Conservation (phyloP, 1,284 basidiomycete species). For the Fomitopsis schrenkii region DNA sequence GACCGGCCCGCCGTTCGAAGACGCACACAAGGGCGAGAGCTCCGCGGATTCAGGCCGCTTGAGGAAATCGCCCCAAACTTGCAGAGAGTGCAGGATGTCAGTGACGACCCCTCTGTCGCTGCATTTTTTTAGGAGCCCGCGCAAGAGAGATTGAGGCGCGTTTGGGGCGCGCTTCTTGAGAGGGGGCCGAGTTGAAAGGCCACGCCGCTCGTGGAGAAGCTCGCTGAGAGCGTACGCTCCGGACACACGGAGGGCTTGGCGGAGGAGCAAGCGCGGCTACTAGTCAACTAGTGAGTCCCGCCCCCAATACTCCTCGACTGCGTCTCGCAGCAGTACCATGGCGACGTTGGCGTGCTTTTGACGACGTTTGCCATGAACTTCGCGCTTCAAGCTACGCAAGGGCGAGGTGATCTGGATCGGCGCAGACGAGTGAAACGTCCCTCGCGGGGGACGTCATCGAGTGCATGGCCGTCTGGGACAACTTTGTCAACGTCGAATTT, state of each 20-base stretch:
- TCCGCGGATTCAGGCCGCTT: slow-evolving; percentile 93
- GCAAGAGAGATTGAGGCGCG: slow-evolving; percentile 56
- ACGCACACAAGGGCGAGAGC: slow-evolving; percentile 42
- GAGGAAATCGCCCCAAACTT: slow-evolving; percentile 68
- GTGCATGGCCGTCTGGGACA: no score
- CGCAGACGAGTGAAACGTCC: slow-evolving; percentile 95
- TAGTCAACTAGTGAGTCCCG: slow-evolving; percentile 49
- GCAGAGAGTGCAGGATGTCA: slow-evolving; percentile 37
- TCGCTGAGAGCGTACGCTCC: slow-evolving; percentile 12
- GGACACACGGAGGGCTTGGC: slow-evolving; percentile 6
- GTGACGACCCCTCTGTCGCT: slow-evolving; percentile 6
- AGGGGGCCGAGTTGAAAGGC: slow-evolving; percentile 13
- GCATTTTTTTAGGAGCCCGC: slow-evolving; percentile 11
- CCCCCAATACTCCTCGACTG: neutral
- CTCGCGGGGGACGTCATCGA: slow-evolving; percentile 91
- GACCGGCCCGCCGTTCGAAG: slow-evolving; percentile 34
- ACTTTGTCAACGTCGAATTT: no score
- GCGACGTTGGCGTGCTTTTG: slow-evolving; percentile 90
- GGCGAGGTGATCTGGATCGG: slow-evolving; percentile 93
- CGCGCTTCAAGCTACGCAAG: slow-evolving; percentile 64
- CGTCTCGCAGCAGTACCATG: slow-evolving; percentile 81
- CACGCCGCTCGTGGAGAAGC: slow-evolving; percentile 10
- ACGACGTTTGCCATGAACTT: slow-evolving; percentile 84
- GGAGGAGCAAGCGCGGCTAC: slow-evolving; percentile 44
- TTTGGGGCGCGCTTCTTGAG: slow-evolving; percentile 80